Conservation (phyloP, 2,329 filamentous ascomycete genomes). For the Diaporthe australafricana region DNA sequence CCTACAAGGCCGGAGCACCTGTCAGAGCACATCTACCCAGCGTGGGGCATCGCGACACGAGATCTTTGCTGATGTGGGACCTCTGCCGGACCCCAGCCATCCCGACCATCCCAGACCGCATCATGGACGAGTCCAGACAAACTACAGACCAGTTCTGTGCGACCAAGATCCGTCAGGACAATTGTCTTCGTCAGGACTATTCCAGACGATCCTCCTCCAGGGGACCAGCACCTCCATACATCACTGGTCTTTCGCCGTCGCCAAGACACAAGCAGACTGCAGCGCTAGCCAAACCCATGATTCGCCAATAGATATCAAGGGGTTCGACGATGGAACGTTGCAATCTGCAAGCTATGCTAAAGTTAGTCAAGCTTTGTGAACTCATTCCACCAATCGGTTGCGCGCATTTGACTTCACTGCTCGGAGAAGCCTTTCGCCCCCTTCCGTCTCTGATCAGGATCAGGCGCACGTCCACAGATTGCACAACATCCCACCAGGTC, state of each 20-base stretch:
- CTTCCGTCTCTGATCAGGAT: constrained; percentile 18
- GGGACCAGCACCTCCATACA: constrained; percentile 15
- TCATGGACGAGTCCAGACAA: neutral
- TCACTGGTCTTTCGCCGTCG: constrained; percentile 14
- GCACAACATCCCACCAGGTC: constrained; percentile 6
- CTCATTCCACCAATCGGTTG: constrained; percentile 33
- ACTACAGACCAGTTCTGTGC: constrained; percentile 5
- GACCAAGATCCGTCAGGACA: constrained; percentile 12
- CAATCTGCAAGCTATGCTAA: constrained; percentile 34
- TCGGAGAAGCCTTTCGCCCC: constrained; percentile 11
- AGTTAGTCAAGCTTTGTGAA: constrained; percentile 22
- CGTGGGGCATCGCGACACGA: constrained; percentile 23
- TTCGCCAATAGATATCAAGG: constrained; percentile 32
- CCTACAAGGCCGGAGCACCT: neutral
- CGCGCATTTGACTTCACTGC: constrained; percentile 29
- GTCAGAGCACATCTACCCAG: neutral
- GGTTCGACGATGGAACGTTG: constrained; percentile 36
- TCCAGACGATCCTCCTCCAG: constrained; percentile 12
- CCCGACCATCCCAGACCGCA: neutral
- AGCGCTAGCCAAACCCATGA: constrained; percentile 4
- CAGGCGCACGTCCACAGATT: constrained; percentile 18
- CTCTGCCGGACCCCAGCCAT: neutral
- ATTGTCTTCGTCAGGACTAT: constrained; percentile 9
- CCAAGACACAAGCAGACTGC: constrained; percentile 20
- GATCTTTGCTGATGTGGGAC: constrained; percentile 12